phyloP scores from a whole-genome alignment of 202 grass and related monocot species.

The Brachypodium distachyon region DNA sequence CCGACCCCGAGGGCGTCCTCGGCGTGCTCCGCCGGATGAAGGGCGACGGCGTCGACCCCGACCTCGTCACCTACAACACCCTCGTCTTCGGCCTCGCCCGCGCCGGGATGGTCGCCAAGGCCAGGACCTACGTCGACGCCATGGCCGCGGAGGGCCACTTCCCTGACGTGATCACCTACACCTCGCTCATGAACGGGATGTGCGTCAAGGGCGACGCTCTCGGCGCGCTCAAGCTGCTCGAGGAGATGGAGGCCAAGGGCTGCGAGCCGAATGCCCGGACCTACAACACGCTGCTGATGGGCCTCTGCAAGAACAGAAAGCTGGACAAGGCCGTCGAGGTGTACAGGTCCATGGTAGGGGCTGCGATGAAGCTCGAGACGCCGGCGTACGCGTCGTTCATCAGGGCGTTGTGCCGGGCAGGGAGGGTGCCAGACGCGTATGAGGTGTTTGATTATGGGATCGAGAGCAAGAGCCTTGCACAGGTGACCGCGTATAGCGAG shows the following conservation, averaged over 20 bases:
- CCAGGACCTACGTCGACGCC: slow-evolving; percentile 45
- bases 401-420: slow-evolving; percentile 46
- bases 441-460: slow-evolving; percentile 75
- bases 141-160: slow-evolving; percentile 51
- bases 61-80: slow-evolving; percentile 85
- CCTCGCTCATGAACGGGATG: slow-evolving; percentile 82
- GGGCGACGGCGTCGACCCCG: slow-evolving; percentile 59
- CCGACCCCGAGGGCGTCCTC: slow-evolving; percentile 50
- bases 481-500: slow-evolving; percentile 48
- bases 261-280: slow-evolving; percentile 67
- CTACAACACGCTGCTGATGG: slow-evolving; percentile 82
- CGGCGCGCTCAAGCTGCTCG: slow-evolving; percentile 33
- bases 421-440: slow-evolving; percentile 43
- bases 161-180: slow-evolving; percentile 80
- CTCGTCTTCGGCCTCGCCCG: slow-evolving; percentile 68
- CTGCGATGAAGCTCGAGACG: slow-evolving; percentile 62
- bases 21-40: slow-evolving; percentile 61
- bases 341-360: slow-evolving; percentile 41
- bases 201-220: slow-evolving; percentile 67
- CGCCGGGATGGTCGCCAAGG: slow-evolving; percentile 65
- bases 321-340: slow-evolving; percentile 57
- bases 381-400: slow-evolving; percentile 60
- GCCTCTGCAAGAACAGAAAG: slow-evolving; percentile 78
- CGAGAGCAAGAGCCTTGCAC: slow-evolving; percentile 54
- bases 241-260: slow-evolving; percentile 66